These are phyloP conservation scores for Umbelopsis vinacea DNA, from an alignment of 192 early-diverging fungal species.

Conservation along the genomic window DNA sequence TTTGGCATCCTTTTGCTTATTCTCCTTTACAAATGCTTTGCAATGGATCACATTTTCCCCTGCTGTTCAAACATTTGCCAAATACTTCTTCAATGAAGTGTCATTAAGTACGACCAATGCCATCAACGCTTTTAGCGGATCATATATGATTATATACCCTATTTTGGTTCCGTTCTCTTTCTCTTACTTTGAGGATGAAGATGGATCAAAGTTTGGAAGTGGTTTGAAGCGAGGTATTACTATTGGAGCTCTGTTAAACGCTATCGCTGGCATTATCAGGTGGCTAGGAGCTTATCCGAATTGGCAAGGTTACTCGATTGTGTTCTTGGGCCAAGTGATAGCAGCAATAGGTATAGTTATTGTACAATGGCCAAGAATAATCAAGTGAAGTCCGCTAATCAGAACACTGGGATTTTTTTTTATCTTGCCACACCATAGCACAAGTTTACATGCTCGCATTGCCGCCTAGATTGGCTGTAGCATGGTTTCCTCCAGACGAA, in stretches of 20 bases:
- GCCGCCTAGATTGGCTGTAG: constrained; percentile 43
- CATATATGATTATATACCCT: constrained; percentile 49
- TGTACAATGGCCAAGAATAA: too few relatives aligned
- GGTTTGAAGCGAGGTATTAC: constrained; percentile 42
- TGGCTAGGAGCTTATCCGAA: constrained; percentile 42
- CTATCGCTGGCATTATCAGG: constrained; percentile 32
- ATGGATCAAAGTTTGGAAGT: constrained; percentile 16
- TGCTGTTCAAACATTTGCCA: constrained; percentile 46
- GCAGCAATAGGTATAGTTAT: constrained; percentile 37
- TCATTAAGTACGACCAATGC: constrained; percentile 33
- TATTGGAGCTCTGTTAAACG: constrained; percentile 45
- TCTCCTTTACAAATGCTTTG: constrained; percentile 43
- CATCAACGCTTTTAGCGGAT: constrained; percentile 43
- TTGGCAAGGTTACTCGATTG: constrained; percentile 33
- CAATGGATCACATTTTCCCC: constrained; percentile 54
- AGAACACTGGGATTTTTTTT: neutral
- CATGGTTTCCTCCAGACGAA: constrained; percentile 45
- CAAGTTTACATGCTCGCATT: constrained; percentile 44
- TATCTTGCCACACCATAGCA: constrained; percentile 8
- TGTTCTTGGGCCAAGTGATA: constrained; percentile 43
- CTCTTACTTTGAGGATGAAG: constrained; percentile 40
- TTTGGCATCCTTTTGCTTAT: constrained; percentile 43
- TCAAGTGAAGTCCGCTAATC: neutral
- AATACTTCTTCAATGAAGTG: constrained; percentile 36
- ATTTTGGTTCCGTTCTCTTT: constrained; percentile 40